Percentiles rank a stretch among this genome's conserved stretches.
phyloP scores from a whole-genome alignment of 306 rosid species.

The Vigna hirtella region DNA sequence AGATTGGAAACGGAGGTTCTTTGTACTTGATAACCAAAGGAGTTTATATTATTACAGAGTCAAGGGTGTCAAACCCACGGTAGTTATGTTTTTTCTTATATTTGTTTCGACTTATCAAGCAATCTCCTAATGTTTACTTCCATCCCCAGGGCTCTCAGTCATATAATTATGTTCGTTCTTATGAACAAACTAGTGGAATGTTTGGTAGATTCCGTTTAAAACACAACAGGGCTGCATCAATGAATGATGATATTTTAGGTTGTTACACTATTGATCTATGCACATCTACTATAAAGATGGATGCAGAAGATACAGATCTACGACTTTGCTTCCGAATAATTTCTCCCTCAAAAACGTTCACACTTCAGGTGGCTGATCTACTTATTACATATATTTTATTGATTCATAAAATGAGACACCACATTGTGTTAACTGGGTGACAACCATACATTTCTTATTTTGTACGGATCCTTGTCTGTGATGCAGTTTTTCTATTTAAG shows the following conservation, averaged over 20 bases:
- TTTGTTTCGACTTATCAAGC: constrained; percentile 25
- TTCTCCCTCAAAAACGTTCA: constrained; percentile 83
- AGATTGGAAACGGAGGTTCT: constrained; percentile 96
- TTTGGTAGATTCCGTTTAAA: constrained; percentile 91
- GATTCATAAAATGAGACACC: constrained; percentile 16
- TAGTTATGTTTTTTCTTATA: constrained; percentile 52
- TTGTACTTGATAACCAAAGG: constrained; percentile 84
- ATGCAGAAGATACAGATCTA: constrained; percentile 91
- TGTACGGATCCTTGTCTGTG: constrained; percentile 4
- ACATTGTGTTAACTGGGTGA: constrained; percentile 22
- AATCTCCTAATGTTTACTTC: constrained; percentile 42
- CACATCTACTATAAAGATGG: constrained; percentile 93
- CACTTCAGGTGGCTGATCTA: constrained; percentile 79
- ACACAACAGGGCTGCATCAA: constrained; percentile 68
- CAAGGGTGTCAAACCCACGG: constrained; percentile 79
- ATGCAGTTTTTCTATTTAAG: background rate
- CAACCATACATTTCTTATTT: constrained; percentile 5
- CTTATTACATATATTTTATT: constrained; percentile 37
- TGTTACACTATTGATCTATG: constrained; percentile 75
- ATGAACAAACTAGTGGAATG: constrained; percentile 80
- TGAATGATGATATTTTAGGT: constrained; percentile 74
- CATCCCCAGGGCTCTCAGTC: constrained; percentile 70
- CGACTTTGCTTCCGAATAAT: constrained; percentile 97
- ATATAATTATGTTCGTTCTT: constrained; percentile 63
- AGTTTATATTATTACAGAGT: constrained; percentile 74